A percentile compares a stretch with the other conserved stretches of the same genome.
phyloP scores from a whole-genome alignment of 495 filamentous ascomycete genomes.

The Penicillium samsonianum region DNA sequence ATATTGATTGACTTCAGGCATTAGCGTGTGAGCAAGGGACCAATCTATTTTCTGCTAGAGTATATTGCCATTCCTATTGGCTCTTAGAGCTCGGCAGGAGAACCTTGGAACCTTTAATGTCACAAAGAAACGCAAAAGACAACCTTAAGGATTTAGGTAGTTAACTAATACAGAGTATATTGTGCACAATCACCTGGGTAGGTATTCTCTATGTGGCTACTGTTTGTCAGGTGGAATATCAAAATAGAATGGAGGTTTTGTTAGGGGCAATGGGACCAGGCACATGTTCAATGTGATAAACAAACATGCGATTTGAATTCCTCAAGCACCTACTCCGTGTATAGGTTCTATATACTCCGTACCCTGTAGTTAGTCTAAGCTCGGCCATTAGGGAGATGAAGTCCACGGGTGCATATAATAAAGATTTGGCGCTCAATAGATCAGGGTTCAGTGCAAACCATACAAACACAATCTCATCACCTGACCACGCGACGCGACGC shows the following conservation, averaged over 20 bases:
- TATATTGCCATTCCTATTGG: background rate
- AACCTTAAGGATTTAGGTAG: background rate
- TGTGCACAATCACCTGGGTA: no score
- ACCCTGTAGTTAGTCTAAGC: background rate
- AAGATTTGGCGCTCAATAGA: no score
- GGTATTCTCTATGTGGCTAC: no score
- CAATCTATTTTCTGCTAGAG: background rate
- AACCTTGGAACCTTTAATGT: background rate
- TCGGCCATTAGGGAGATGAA: background rate
- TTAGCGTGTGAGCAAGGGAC: slow-evolving; percentile 14
- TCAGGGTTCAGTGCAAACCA: slow-evolving; percentile 12
- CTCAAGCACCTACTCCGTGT: no score
- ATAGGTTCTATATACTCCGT: background rate
- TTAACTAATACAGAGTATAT: background rate
- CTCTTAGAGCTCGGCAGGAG: background rate
- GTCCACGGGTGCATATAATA: no score
- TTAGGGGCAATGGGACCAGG: background rate
- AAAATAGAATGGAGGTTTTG: background rate
- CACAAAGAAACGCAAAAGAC: background rate
- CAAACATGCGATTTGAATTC: background rate
- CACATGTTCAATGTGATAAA: background rate
- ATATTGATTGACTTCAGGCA: slow-evolving; percentile 14
- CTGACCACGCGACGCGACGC: slow-evolving; percentile 24
- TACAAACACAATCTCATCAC: slow-evolving; percentile 16
- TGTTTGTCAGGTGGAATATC: background rate